A percentile compares a stretch with the other conserved stretches of the same genome.
These are phyloP conservation scores for Rhodotorula sp. DNA, from an alignment of 1,284 basidiomycete species.

Conservation along the genomic window DNA sequence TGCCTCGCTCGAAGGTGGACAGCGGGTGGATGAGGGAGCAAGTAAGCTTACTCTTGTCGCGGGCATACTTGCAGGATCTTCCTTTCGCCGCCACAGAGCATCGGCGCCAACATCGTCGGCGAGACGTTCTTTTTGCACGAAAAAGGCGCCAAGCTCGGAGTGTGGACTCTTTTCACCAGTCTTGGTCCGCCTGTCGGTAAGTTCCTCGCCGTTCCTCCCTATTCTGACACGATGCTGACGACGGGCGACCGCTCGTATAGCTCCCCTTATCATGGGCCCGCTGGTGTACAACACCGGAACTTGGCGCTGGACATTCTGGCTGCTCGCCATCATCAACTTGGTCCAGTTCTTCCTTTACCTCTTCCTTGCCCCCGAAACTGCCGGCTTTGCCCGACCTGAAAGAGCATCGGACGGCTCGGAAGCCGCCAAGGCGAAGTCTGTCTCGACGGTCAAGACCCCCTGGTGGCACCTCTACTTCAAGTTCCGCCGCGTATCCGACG, in stretches of 20 bases:
- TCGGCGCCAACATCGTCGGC: constrained; percentile 23
- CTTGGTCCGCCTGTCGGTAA: not conserved
- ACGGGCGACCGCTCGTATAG: constrained; percentile 15
- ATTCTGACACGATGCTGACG: not conserved
- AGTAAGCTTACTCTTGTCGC: not conserved
- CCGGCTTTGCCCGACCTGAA: constrained; percentile 27
- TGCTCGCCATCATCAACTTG: constrained; percentile 22
- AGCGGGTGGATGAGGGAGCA: no score
- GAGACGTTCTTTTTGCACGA: constrained; percentile 41
- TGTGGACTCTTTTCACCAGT: constrained; percentile 31
- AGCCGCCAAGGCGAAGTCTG: not conserved
- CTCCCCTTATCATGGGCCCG: constrained; percentile 3
- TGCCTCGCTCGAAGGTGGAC: not conserved
- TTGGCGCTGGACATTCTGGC: constrained; percentile 30
- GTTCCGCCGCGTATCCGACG: constrained; percentile 19
- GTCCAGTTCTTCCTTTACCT: constrained; percentile 26
- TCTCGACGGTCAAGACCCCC: constrained; percentile 1
- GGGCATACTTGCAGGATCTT: constrained; percentile 12
- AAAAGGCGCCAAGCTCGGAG: constrained; percentile 22
- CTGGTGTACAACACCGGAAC: constrained; percentile 21
- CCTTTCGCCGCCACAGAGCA: constrained; percentile 11
- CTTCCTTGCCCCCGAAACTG: constrained; percentile 33
- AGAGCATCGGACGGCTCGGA: constrained; percentile 2
- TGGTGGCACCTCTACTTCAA: constrained; percentile 28
- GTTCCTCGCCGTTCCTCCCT: not conserved